A percentile compares a stretch with the other conserved stretches of the same genome.
Evolutionary conservation across 2,329 filamentous ascomycete genomes (phyloP).

Genomic region (Fusarium graminum): DNA sequence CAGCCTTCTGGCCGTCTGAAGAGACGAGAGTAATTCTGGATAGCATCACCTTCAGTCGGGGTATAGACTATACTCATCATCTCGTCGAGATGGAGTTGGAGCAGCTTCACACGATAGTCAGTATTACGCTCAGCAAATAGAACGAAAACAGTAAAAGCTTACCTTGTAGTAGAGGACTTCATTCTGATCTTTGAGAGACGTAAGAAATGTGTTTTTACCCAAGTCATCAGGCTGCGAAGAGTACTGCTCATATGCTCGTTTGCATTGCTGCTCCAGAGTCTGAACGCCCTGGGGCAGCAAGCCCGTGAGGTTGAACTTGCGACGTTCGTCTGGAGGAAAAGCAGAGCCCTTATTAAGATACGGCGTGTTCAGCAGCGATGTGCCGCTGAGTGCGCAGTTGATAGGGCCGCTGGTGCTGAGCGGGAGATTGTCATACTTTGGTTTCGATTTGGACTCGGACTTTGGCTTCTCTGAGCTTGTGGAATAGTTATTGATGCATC

Average conservation of each 20-base stretch:
- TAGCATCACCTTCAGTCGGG: slow-evolving; percentile 89
- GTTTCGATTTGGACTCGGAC: slow-evolving; percentile 42
- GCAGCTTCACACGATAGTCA: slow-evolving; percentile 63
- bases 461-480: slow-evolving; percentile 43
- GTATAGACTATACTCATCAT: slow-evolving; percentile 95
- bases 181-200: slow-evolving; percentile 87
- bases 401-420: slow-evolving; percentile 55
- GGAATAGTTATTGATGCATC: slow-evolving; percentile 13
- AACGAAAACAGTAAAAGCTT: neutral
- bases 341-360: slow-evolving; percentile 85
- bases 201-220: slow-evolving; percentile 90
- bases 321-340: slow-evolving; percentile 77
- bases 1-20: slow-evolving; percentile 85
- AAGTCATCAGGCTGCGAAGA: slow-evolving; percentile 71
- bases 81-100: slow-evolving; percentile 83
- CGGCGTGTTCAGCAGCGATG: slow-evolving; percentile 54
- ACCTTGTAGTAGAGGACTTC: slow-evolving; percentile 84
- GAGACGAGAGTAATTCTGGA: slow-evolving; percentile 82
- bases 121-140: slow-evolving; percentile 21
- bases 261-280: slow-evolving; percentile 80
- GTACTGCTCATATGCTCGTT: slow-evolving; percentile 86
- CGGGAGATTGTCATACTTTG: slow-evolving; percentile 52
- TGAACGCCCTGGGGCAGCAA: slow-evolving; percentile 80
- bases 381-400: slow-evolving; percentile 54
- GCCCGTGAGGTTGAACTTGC: slow-evolving; percentile 77